Base-by-base conservation (phyloP, 2,329 filamentous ascomycete species). In the Capronia coronata region DNA sequence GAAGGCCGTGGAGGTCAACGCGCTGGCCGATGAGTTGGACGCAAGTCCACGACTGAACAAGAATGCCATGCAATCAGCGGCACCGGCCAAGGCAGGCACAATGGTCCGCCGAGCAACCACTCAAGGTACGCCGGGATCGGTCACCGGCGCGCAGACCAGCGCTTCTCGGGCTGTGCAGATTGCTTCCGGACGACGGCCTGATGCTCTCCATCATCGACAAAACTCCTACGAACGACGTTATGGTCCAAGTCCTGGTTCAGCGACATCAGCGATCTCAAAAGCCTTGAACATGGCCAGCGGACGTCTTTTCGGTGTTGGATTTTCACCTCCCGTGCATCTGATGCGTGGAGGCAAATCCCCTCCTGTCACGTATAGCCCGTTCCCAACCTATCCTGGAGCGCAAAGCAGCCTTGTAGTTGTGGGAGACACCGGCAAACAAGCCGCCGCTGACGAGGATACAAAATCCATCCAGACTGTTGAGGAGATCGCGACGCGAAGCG, bases 1-100 rank as follows among this genome's bases (percentile, higher is more conserved):
- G 72, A 83, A 85, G 57, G 86, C 89, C 16, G 90, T 98, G 9
- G 91, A 97, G 67, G 91, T 98, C 43, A 97, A 98, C 66, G 93
- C 93, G 2, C 85, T 98, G 62, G 93, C 93, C 18, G 93, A 98
- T 67, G 91, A 97, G 68, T 74, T 98, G 64, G 90, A 88, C 38
- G 86, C 89, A 45, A 91, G 86, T 62, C 86, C 86, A 41, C 82
- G 82, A 43, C 69, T 82, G 18, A 76, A 79, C 57, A 69, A 68
- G 38, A 65, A 63, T 19, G 65, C 75, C 52, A 66, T 76, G 57
- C 67, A 74, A 29, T 65, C 66, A 18, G 64, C 67, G 19, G 64
- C 70, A 23, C 74, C 78, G 35, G 73, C 77, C 4, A 77, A 82
- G 55, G 71, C 79, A 7, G 79, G 79, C 8, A 75, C 79, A 18